Conservation (phyloP, 225 moss, liverwort and hornwort species). For the Pleurozium schreberi region DNA sequence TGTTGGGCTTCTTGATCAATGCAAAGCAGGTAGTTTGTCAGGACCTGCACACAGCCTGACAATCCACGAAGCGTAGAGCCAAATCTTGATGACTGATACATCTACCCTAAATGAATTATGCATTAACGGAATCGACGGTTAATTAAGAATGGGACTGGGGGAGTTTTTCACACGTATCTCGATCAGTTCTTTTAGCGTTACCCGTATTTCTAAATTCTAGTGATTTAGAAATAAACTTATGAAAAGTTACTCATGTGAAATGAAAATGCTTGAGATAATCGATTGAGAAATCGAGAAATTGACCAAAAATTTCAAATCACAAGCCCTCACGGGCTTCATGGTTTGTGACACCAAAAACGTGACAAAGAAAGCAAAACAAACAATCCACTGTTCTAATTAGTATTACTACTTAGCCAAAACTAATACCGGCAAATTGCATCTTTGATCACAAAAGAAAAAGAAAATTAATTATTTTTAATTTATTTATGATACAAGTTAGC, state of each 20-base stretch:
- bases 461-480: not conserved
- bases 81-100: not conserved
- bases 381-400: not conserved
- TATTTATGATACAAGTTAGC: not conserved
- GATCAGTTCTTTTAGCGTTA: not conserved
- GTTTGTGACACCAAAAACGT: not conserved
- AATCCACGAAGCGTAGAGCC: not conserved
- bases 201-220: not conserved
- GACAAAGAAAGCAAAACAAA: not conserved
- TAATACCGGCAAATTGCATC: not conserved
- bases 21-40: not conserved
- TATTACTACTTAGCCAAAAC: not conserved
- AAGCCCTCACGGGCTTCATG: not conserved
- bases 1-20: not conserved
- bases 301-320: not conserved
- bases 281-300: not conserved
- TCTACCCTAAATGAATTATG: not conserved
- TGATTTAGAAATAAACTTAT: not conserved
- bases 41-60: not conserved
- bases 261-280: not conserved
- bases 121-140: not conserved
- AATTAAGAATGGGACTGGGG: not conserved
- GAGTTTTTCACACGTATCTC: not conserved
- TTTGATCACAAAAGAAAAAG: not conserved
- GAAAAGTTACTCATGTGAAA: not conserved